These are phyloP conservation scores for Lipomyces yarrowii DNA, from an alignment of 1,139 yeast genomes.

Conservation along the genomic window DNA sequence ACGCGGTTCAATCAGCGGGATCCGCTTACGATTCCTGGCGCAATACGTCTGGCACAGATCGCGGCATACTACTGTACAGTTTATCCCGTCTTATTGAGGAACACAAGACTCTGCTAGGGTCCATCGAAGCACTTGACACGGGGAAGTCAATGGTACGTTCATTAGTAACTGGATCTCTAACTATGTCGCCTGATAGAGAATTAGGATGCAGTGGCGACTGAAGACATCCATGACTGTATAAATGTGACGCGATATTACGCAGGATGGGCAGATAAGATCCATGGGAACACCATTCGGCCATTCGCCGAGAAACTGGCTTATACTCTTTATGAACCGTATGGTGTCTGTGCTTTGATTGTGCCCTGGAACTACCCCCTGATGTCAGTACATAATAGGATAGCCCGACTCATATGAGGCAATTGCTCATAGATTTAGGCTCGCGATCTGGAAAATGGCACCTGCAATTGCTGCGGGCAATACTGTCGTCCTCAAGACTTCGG, in stretches of 20 bases:
- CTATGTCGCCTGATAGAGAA: background rate
- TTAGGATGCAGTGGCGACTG: constrained; percentile 9
- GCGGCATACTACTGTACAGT: background rate
- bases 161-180: background rate
- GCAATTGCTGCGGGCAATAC: constrained; percentile 84
- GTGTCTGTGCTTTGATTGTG: constrained; percentile 85
- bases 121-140: background rate
- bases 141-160: background rate
- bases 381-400: constrained; percentile 5
- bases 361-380: constrained; percentile 87
- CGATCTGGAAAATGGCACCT: constrained; percentile 61
- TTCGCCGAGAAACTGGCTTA: constrained; percentile 62
- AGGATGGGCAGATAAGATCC: constrained; percentile 82
- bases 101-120: background rate
- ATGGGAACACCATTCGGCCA: constrained; percentile 68
- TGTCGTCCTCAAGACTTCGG: constrained; percentile 78
- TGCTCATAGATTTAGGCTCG: constrained; percentile 14
- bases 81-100: background rate
- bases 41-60: background rate
- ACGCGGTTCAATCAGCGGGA: background rate
- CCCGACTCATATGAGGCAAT: background rate
- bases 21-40: background rate
- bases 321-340: constrained; percentile 71
- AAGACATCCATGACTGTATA: constrained; percentile 43
- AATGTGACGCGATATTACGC: constrained; percentile 59